Conservation (phyloP, 2,329 filamentous ascomycete species). For the Mycosphaerella arachidis region DNA sequence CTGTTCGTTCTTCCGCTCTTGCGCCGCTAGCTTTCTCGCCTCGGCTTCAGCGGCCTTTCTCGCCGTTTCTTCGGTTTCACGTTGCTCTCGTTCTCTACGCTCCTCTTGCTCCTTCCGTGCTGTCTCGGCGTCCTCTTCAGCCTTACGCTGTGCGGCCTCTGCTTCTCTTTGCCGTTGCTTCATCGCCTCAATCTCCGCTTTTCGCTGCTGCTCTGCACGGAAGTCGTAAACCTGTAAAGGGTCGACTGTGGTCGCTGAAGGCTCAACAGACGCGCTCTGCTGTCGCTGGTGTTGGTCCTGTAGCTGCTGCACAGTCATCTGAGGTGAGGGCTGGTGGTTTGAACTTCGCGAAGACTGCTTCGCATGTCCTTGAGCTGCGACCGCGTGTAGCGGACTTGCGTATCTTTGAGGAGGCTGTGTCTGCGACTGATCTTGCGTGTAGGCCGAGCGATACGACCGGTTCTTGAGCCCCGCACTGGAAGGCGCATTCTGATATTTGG, state of each 20-base stretch:
- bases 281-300: constrained; percentile 22
- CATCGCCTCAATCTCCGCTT: constrained; percentile 32
- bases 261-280: constrained; percentile 26
- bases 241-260: constrained; percentile 46
- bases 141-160: constrained; percentile 32
- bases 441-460: constrained; percentile 15
- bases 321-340: constrained; percentile 24
- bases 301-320: constrained; percentile 18
- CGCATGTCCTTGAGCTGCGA: constrained; percentile 25
- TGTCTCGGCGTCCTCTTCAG: constrained; percentile 29
- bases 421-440: constrained; percentile 17
- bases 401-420: constrained; percentile 27
- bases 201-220: constrained; percentile 46
- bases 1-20: constrained; percentile 27
- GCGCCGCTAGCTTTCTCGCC: constrained; percentile 24
- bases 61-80: constrained; percentile 26
- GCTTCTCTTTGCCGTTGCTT: constrained; percentile 28
- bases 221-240: constrained; percentile 53
- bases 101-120: constrained; percentile 29
- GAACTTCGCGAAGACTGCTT: constrained; percentile 21
- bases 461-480: constrained; percentile 15
- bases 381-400: constrained; percentile 28
- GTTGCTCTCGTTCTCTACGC: constrained; percentile 16
- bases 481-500: constrained; percentile 21
- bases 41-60: constrained; percentile 27